phyloP scores from a whole-genome alignment of 129 eudicot genomes.

The Pseudognaphalium luteoalbum region DNA sequence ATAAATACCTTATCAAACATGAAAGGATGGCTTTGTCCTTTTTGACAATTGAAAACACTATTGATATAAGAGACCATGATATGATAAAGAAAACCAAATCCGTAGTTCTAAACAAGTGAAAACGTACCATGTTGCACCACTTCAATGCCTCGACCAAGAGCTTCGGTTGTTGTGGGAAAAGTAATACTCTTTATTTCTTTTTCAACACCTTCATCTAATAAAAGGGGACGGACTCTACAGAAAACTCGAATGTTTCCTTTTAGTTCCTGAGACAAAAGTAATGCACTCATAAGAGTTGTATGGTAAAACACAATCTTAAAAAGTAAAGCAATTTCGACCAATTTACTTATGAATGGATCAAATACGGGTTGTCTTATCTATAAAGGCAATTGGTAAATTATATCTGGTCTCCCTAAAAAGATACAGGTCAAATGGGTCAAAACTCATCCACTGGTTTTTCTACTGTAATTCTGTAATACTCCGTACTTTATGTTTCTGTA shows the following conservation, averaged over 20 bases:
- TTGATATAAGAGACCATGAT: slow-evolving; percentile 12
- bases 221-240: slow-evolving; percentile 89
- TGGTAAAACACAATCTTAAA: not conserved
- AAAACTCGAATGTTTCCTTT: slow-evolving; percentile 97
- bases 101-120: not conserved
- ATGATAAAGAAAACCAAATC: not conserved
- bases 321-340: not conserved
- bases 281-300: slow-evolving; percentile 15
- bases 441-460: not conserved
- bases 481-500: not conserved
- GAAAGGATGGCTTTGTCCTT: slow-evolving; percentile 85
- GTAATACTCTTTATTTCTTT: slow-evolving; percentile 53
- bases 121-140: slow-evolving; percentile 73
- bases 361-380: not conserved
- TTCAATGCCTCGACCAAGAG: slow-evolving; percentile 85
- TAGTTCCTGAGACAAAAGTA: slow-evolving; percentile 56
- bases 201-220: slow-evolving; percentile 66
- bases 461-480: not conserved
- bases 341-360: not conserved
- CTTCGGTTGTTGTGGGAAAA: slow-evolving; percentile 74
- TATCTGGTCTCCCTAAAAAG: not conserved
- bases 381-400: not conserved
- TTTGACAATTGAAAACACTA: slow-evolving; percentile 10
- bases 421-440: not conserved
- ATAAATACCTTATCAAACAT: slow-evolving; percentile 91